Evolutionary conservation across 1,139 yeast species (phyloP), one percentile per base, ranked within the genome.

Genomic region (Taphrina flavorubra): DNA sequence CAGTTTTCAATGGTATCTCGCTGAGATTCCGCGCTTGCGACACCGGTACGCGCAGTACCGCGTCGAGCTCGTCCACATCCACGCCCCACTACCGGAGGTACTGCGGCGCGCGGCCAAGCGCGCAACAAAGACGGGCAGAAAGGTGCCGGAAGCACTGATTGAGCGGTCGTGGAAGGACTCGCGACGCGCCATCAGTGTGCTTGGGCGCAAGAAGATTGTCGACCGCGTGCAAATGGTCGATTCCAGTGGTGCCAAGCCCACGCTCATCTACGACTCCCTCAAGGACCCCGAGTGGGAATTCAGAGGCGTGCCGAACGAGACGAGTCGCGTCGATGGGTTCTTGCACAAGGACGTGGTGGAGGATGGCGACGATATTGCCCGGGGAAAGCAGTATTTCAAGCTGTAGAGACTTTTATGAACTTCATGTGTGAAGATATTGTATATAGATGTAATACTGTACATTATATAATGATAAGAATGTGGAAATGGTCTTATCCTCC

Each of bases 101-200:
- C 47, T 63, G 37, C 8, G 47, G 13, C 60, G 67, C 2, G 67
- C 67, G 7, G 46, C 31, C 10, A 63, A 63, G 25, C 67, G 67
- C 10, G 59, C 36, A 8, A 8, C 16, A 25, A 46, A 37, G 47
- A 63, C 67, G 46, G 67, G 67, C 20, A 25, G 67, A 14, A 49
- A 36, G 18, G 67, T 63, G 16, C 67, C 67, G 2, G 34, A 39
- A 1, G 39, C 67, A 8, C 16, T 63, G 61, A 63, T 63, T 55
- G 67, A 63, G 44, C 56, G 67, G 44, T 63, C 67, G 6, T 63
- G 67, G 67, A 63, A 63, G 47, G 67, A 63, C 49, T 63, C 67
- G 44, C 18, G 67, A 10, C 60, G 67, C 7, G 67, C 67, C 55
- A 63, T 63, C 37, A 55, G 61, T 14, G 67, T 63, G 46, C 67